Evolutionary conservation across 2,329 filamentous ascomycete species (phyloP).

Genomic region (Elsinoe ampelina): DNA sequence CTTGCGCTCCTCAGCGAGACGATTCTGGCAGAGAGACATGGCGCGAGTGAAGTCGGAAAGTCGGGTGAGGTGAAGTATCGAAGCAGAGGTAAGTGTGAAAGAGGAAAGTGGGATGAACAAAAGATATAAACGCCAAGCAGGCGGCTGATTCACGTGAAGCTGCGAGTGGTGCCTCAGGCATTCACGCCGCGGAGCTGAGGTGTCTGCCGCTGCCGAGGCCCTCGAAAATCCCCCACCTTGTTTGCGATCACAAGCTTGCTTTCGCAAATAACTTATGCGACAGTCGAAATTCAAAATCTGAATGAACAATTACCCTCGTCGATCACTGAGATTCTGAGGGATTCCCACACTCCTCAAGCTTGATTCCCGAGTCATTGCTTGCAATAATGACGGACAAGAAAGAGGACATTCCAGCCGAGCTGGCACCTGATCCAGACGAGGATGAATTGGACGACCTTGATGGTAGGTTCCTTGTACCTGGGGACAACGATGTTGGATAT

Average conservation of each 20-base stretch:
- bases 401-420: constrained; percentile 20
- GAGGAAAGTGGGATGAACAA: not conserved
- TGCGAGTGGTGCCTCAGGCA: not conserved
- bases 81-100: not conserved
- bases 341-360: too few relatives aligned
- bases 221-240: not conserved
- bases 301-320: not conserved
- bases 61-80: not conserved
- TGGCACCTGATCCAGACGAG: constrained; percentile 73
- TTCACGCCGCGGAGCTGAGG: not conserved
- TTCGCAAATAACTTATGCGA: not conserved
- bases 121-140: not conserved
- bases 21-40: constrained; percentile 84
- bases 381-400: constrained; percentile 23
- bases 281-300: not conserved
- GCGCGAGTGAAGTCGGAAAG: not conserved
- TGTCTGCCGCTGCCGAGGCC: too few relatives aligned
- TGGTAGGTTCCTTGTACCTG: constrained; percentile 42
- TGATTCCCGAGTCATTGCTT: not conserved
- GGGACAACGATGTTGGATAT: not conserved
- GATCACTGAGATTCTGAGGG: too few relatives aligned
- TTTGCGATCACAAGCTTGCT: not conserved
- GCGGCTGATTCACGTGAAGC: not conserved
- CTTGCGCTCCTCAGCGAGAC: constrained; percentile 84
- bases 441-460: constrained; percentile 89